phyloP scores from a whole-genome alignment of 768 basidiomycete genomes.

The Suillus paluster region DNA sequence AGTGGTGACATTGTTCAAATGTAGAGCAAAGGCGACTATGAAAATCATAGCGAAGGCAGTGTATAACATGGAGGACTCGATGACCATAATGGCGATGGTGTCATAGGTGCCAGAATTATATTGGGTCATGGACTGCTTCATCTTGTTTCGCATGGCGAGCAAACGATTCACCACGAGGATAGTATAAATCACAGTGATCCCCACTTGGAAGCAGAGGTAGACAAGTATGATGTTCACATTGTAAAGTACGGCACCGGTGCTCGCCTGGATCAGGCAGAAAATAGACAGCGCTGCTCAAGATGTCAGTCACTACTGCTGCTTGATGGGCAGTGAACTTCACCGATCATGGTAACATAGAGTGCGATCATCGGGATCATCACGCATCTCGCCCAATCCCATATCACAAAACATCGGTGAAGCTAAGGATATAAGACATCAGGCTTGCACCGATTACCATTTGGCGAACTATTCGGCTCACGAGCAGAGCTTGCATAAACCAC shows the following conservation, averaged over 20 bases:
- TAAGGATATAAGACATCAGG: not conserved
- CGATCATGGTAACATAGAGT: conserved; percentile 17
- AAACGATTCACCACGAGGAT: conserved; percentile 35
- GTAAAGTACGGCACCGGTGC: conserved; percentile 20
- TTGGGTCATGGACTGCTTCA: conserved; percentile 17
- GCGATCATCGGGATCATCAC: conserved; percentile 20
- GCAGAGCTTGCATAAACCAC: conserved; percentile 32
- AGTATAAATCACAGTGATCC: conserved; percentile 36
- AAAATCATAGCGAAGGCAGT: conserved; percentile 33
- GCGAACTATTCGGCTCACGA: conserved; percentile 16
- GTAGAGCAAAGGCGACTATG: conserved; percentile 33
- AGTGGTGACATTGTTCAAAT: conserved; percentile 27
- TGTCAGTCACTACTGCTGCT: not conserved
- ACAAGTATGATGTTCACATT: conserved; percentile 25
- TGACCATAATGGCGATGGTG: conserved; percentile 32
- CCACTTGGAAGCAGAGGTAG: conserved; percentile 35
- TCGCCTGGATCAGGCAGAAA: conserved; percentile 18
- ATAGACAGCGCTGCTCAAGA: conserved; percentile 19
- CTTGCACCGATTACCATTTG: not conserved
- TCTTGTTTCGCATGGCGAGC: conserved; percentile 20
- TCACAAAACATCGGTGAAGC: conserved; percentile 15
- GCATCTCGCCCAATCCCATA: conserved; percentile 18
- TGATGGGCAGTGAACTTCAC: conserved; percentile 10
- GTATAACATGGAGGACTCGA: conserved; percentile 41
- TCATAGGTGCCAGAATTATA: conserved; percentile 27